Conservation (phyloP, 108 stramenopile species). For the Fistulifera pelliculosa region DNA sequence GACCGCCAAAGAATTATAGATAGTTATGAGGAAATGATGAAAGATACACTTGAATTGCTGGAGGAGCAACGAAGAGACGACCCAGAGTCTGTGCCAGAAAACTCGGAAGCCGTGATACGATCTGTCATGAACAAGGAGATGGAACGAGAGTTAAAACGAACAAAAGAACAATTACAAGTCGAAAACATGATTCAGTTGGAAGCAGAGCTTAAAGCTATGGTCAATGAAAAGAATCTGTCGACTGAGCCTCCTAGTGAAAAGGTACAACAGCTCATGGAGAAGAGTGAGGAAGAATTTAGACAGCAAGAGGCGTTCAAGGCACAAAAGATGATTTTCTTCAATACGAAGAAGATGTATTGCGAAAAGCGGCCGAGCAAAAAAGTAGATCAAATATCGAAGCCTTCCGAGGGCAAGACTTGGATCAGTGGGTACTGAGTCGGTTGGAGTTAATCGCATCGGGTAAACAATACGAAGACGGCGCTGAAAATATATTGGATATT, state of each 20-base stretch:
- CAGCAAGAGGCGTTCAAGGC: slow-evolving; percentile 16
- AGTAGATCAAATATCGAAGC: not conserved
- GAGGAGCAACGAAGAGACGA: slow-evolving; percentile 19
- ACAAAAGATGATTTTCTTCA: slow-evolving; percentile 10
- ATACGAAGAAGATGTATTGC: slow-evolving; percentile 17
- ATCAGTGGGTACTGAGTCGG: slow-evolving; percentile 33
- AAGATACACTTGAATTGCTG: slow-evolving; percentile 18
- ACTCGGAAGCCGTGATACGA: slow-evolving; percentile 23
- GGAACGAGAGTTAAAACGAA: slow-evolving; percentile 24
- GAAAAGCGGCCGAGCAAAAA: slow-evolving; percentile 3
- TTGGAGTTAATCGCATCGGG: slow-evolving; percentile 26
- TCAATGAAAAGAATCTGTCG: slow-evolving; percentile 9
- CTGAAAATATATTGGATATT: slow-evolving; percentile 23
- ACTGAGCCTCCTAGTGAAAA: slow-evolving; percentile 6
- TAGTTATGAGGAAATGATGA: slow-evolving; percentile 16
- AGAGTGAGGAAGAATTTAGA: slow-evolving; percentile 22
- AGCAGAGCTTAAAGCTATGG: slow-evolving; percentile 8
- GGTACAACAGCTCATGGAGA: slow-evolving; percentile 19
- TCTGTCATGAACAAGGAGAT: slow-evolving; percentile 26
- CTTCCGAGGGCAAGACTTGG: slow-evolving; percentile 12
- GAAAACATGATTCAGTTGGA: slow-evolving; percentile 26
- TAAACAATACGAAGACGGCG: slow-evolving; percentile 16
- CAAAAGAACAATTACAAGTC: slow-evolving; percentile 6
- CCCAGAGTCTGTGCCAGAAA: slow-evolving; percentile 19
- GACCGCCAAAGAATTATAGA: slow-evolving; percentile 17